phyloP scores from a whole-genome alignment of 208 protist species.

The Tritrichomonas musculus region DNA sequence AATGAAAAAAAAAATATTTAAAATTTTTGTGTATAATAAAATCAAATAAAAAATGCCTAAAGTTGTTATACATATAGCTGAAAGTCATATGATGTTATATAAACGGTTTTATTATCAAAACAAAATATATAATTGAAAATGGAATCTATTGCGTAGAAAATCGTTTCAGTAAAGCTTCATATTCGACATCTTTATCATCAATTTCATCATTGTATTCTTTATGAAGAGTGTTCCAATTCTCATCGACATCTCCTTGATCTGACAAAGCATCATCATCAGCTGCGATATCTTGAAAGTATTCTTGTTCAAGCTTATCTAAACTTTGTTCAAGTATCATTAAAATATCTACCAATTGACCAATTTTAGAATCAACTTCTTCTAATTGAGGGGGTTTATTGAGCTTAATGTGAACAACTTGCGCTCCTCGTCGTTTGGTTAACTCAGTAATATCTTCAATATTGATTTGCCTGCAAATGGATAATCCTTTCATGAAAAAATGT shows the following conservation, averaged over 20 bases:
- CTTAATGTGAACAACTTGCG: neutral
- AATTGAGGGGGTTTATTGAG: neutral
- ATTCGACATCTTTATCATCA: conserved; percentile 11
- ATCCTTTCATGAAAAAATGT: neutral
- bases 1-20: too few relatives aligned
- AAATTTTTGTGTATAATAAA: too few relatives aligned
- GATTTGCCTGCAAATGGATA: neutral
- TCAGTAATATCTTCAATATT: conserved; percentile 9
- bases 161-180: conserved; percentile 5
- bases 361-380: conserved; percentile 33
- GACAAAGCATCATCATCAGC: neutral
- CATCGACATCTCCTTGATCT: neutral
- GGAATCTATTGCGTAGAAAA: neutral
- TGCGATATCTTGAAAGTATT: conserved; percentile 25
- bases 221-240: conserved; percentile 7
- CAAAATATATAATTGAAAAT: too few relatives aligned
- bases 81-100: too few relatives aligned
- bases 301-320: conserved; percentile 17
- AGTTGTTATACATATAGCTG: too few relatives aligned
- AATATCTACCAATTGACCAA: neutral
- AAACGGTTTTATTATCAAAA: too few relatives aligned
- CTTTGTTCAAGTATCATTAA: neutral
- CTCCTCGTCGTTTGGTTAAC: neutral
- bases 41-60: too few relatives aligned
- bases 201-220: conserved; percentile 20